Conservation (phyloP, 106 monocot genomes). For the Acanthochlamys bracteata region DNA sequence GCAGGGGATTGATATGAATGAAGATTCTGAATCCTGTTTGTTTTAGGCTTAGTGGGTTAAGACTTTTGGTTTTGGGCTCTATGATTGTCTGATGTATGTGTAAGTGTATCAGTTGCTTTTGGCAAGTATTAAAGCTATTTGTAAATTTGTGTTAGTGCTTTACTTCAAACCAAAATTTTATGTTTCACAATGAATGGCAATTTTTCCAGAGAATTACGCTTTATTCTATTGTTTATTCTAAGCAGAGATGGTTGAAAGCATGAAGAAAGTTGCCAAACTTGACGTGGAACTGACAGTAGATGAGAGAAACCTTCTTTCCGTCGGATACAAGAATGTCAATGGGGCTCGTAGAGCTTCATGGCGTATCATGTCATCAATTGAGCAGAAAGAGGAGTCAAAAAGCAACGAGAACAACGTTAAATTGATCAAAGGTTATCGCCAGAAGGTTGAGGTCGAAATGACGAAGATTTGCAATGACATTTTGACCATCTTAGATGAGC, state of each 20-base stretch:
- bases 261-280: constrained; percentile 34
- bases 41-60: too few relatives aligned
- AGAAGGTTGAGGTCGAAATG: constrained; percentile 31
- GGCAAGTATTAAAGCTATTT: too few relatives aligned
- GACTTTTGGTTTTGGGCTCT: too few relatives aligned
- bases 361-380: constrained; percentile 40
- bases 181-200: too few relatives aligned
- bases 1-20: too few relatives aligned
- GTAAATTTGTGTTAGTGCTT: too few relatives aligned
- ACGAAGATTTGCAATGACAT: constrained; percentile 34
- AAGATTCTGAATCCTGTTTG: too few relatives aligned
- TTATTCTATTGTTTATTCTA: background rate
- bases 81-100: too few relatives aligned
- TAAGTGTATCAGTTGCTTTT: too few relatives aligned
- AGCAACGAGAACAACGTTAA: constrained; percentile 27
- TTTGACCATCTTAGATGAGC: constrained; percentile 21
- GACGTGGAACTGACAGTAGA: constrained; percentile 29
- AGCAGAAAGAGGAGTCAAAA: constrained; percentile 38
- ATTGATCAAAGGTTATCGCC: constrained; percentile 22
- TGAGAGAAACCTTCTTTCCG: constrained; percentile 32
- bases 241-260: constrained; percentile 35
- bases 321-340: constrained; percentile 34
- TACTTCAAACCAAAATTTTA: too few relatives aligned
- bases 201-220: too few relatives aligned
- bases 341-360: constrained; percentile 35